Conservation (phyloP, 2,329 filamentous ascomycete genomes). For the Karstenula rhodostoma region DNA sequence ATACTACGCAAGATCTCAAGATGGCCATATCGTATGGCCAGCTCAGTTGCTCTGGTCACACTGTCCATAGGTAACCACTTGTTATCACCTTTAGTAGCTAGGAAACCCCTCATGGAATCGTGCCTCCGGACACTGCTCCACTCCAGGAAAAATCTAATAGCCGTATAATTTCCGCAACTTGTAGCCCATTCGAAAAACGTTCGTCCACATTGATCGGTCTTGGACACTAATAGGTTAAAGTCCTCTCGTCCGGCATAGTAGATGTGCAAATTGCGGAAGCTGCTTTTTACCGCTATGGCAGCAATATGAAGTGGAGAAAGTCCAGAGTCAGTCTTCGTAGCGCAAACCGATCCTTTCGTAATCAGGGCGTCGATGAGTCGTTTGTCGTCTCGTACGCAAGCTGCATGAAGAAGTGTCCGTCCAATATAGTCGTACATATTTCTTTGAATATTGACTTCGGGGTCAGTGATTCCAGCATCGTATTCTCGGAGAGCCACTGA, state of each 20-base stretch:
- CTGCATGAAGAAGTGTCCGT: slow-evolving; percentile 3
- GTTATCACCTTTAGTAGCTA: no score
- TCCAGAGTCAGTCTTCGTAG: neutral
- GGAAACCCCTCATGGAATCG: no score
- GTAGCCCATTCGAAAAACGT: neutral
- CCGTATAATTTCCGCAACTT: neutral
- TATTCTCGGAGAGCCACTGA: neutral
- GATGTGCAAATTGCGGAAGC: neutral
- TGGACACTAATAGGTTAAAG: neutral
- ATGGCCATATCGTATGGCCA: neutral
- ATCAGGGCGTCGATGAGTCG: neutral
- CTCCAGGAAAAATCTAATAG: neutral
- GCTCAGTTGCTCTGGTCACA: neutral
- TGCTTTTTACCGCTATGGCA: neutral
- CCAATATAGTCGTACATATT: neutral
- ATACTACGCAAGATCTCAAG: neutral
- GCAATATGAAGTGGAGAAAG: slow-evolving; percentile 4
- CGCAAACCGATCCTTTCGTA: neutral
- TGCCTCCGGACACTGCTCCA: no score
- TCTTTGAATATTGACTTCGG: accelerated
- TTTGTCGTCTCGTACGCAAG: neutral
- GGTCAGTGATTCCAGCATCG: neutral
- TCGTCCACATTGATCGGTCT: neutral
- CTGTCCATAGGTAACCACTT: neutral
- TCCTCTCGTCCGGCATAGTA: neutral